phyloP scores from a whole-genome alignment of 768 basidiomycete species.

The Mycena sanguinolenta region DNA sequence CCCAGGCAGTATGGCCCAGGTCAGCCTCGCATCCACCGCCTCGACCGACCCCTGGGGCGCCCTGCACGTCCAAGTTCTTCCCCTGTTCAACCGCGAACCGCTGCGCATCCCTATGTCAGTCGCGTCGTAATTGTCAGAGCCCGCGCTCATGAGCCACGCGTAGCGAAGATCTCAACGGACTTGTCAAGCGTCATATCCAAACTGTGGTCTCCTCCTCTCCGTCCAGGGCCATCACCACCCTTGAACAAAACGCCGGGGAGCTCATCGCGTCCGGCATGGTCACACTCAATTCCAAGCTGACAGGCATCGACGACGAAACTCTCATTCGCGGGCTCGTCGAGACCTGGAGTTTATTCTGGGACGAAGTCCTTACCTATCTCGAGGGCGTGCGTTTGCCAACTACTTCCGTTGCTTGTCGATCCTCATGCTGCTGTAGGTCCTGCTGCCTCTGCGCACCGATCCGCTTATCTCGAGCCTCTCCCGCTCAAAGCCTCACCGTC shows the following conservation, averaged over 20 bases:
- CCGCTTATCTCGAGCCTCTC: slow-evolving; percentile 76
- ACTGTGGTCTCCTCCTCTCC: slow-evolving; percentile 80
- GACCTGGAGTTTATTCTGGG: slow-evolving; percentile 95
- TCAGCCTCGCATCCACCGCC: slow-evolving; percentile 55
- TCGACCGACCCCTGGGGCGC: slow-evolving; percentile 84
- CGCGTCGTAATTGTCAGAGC: background rate
- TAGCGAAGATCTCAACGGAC: slow-evolving; percentile 89
- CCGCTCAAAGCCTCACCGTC: slow-evolving; percentile 70
- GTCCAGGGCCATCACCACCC: slow-evolving; percentile 76
- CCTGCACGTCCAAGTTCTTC: slow-evolving; percentile 89
- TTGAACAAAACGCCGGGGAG: slow-evolving; percentile 86
- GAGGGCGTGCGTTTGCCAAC: slow-evolving; percentile 75
- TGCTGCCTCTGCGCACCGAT: slow-evolving; percentile 55
- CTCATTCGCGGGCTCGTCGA: slow-evolving; percentile 85
- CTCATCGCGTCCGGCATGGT: slow-evolving; percentile 92
- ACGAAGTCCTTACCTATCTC: slow-evolving; percentile 86
- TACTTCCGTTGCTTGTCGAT: background rate
- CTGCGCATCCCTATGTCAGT: slow-evolving; percentile 86
- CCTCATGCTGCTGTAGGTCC: slow-evolving; percentile 42
- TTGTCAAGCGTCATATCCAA: slow-evolving; percentile 85
- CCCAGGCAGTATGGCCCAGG: slow-evolving; percentile 54
- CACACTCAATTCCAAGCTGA: slow-evolving; percentile 88
- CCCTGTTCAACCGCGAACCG: slow-evolving; percentile 92
- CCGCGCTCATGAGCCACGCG: background rate
- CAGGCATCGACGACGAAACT: slow-evolving; percentile 82